A percentile compares a stretch with the other conserved stretches of the same genome.
These are phyloP conservation scores for Arachis hypogaea DNA, from an alignment of 306 rosid species.

Conservation along the genomic window DNA sequence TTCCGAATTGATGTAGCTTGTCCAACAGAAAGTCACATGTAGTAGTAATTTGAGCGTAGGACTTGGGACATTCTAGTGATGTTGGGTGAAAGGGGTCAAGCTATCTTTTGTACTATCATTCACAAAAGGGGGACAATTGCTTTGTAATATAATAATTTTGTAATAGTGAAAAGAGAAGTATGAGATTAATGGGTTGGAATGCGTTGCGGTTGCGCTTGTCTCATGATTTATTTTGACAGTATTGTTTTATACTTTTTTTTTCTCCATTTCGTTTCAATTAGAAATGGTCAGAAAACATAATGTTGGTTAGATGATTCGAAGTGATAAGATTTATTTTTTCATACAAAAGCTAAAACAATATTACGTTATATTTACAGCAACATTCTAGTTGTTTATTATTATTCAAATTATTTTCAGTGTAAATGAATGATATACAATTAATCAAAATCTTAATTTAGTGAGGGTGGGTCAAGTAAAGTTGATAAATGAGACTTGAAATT, in stretches of 20 bases:
- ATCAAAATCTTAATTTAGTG: background rate
- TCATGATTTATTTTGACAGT: background rate
- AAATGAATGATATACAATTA: background rate
- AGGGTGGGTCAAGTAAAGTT: background rate
- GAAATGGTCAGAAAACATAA: background rate
- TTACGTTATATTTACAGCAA: too few species aligned
- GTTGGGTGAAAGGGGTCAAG: conserved; percentile 10
- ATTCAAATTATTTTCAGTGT: too few species aligned
- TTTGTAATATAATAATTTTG: conserved; percentile 35
- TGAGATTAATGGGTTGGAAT: conserved; percentile 17
- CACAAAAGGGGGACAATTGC: conserved; percentile 17
- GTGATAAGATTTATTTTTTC: too few species aligned
- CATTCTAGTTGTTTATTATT: too few species aligned
- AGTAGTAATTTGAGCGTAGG: conserved; percentile 19
- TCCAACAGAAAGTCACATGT: conserved; percentile 27
- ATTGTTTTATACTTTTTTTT: background rate
- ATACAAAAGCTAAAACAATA: too few species aligned
- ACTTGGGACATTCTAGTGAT: conserved; percentile 8
- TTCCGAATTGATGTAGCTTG: conserved; percentile 30
- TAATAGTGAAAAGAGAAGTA: background rate
- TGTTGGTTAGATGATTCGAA: too few species aligned
- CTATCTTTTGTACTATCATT: conserved; percentile 26
- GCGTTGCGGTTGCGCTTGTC: background rate
- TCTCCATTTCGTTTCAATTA: background rate
- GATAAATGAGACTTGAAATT: background rate